A percentile compares a stretch with the other conserved stretches of the same genome.
Conservation (phyloP, 306 rosid species). For the Castanea crenata region DNA sequence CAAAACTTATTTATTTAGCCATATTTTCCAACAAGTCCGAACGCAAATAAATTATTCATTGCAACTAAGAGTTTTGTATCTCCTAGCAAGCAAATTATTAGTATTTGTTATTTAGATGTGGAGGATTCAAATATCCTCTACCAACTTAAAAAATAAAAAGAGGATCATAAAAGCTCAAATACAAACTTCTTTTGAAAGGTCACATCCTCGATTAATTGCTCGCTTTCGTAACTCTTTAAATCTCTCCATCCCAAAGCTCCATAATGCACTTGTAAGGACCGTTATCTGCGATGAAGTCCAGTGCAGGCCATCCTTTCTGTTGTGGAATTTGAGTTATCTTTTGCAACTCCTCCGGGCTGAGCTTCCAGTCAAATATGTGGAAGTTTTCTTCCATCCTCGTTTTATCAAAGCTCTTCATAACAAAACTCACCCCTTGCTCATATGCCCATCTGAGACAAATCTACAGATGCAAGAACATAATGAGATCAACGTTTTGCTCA, state of each 20-base stretch:
- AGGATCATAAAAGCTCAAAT: too few species aligned
- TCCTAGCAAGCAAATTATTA: too few species aligned
- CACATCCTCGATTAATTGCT: too few species aligned
- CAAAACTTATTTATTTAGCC: too few species aligned
- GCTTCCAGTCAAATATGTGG: constrained; percentile 16
- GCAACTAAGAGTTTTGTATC: too few species aligned
- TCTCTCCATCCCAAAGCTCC: constrained; percentile 23
- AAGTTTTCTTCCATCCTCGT: constrained; percentile 20
- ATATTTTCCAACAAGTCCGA: constrained; percentile 31
- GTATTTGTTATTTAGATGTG: too few species aligned
- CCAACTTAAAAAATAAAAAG: too few species aligned
- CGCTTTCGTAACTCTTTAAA: not conserved
- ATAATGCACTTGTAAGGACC: constrained; percentile 20
- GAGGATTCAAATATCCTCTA: too few species aligned
- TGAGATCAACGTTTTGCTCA: not conserved
- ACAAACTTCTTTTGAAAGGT: too few species aligned
- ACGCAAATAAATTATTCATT: not conserved
- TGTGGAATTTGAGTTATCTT: constrained; percentile 24
- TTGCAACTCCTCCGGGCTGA: constrained; percentile 8
- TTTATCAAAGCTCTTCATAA: constrained; percentile 25
- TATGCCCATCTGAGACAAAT: constrained; percentile 29
- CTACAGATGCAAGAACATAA: not conserved
- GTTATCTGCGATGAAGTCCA: not conserved
- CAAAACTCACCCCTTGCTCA: constrained; percentile 28
- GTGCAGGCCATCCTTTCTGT: not conserved